Base-by-base conservation (phyloP, 106 monocot species). In the Dioscorea alata region DNA sequence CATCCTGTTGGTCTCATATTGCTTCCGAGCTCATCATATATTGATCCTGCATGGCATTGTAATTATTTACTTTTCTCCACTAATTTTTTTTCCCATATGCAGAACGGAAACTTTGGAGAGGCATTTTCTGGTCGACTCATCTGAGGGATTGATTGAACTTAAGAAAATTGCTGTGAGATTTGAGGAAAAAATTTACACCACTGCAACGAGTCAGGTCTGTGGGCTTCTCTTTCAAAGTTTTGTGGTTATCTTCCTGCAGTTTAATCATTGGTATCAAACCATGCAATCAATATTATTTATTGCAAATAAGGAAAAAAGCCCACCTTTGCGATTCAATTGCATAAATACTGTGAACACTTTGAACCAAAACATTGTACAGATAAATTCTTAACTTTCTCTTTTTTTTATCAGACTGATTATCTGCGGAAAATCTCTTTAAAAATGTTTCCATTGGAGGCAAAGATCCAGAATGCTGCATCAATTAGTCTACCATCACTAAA, bases 71-170 rank as follows among this genome's bases (percentile, higher is more conserved):
- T 18, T 54, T 18, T 15, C 13, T 54, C 13, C 5, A 49, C n/a
- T 42, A 4, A 49, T 42, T 57, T 22, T 73, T 22, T n/a, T n/a
- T 62, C 3, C 52, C 10, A 1, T 42, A 6, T 66, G 13, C 63
- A 96, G 95, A 88, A 86, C 88, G 91, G 95, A 91, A 0, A 86
- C 91, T 34, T 76, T 96, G 54, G 78, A 82, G 76, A 88, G 74
- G 73, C 82, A 89, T 61, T 61, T 96, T 16, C 88, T 86, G 10
- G 60, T 84, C 6, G 57, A 79, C 57, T 80, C 66, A 8, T 86
- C 85, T 63, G 91, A 91, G 14, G 78, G 86, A 57, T 68, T 91
- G 35, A 75, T 28, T 67, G 84, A 96, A 69, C 71, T 96, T 34
- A 79, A 82, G 16, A 91, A 91, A 71, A 86, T 89, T 74, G 95